phyloP scores from a whole-genome alignment of 2,329 filamentous ascomycete species.

The Verticillium isaacii region DNA sequence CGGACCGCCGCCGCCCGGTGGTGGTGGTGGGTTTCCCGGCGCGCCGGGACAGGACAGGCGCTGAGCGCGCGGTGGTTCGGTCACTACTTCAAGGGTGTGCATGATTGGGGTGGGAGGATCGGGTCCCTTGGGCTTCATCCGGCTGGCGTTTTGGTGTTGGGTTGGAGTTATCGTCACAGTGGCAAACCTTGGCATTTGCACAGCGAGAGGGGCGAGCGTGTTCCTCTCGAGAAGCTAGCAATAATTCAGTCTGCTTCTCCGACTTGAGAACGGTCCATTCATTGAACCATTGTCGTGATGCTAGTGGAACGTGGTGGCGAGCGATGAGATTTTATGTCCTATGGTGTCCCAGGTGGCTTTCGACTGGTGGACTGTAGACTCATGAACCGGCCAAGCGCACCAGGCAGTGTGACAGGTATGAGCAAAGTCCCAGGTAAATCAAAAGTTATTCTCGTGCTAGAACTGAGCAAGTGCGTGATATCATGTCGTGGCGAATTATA shows the following conservation, averaged over 20 bases:
- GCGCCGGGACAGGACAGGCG: constrained; percentile 34
- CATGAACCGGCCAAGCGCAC: too few relatives aligned
- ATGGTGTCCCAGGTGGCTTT: too few relatives aligned
- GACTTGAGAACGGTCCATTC: neutral
- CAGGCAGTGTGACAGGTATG: neutral
- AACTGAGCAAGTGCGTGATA: neutral
- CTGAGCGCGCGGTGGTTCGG: constrained; percentile 16
- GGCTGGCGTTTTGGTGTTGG: neutral
- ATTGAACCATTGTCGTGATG: too few relatives aligned
- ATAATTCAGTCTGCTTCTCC: neutral
- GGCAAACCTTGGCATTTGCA: neutral
- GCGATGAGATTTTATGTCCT: too few relatives aligned
- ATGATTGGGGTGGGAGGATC: neutral
- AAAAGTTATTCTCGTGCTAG: neutral
- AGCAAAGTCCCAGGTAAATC: neutral
- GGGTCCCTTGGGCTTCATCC: neutral
- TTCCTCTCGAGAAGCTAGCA: neutral
- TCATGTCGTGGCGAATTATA: neutral
- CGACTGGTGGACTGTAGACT: too few relatives aligned
- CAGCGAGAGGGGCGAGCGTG: neutral
- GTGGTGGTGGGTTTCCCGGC: constrained; percentile 28
- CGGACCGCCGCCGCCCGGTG: constrained; percentile 26
- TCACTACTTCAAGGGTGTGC: neutral
- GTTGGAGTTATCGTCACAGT: neutral
- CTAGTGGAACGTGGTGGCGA: too few relatives aligned